phyloP scores from a whole-genome alignment of 306 rosid genomes.

The Luffa aegyptiaca region DNA sequence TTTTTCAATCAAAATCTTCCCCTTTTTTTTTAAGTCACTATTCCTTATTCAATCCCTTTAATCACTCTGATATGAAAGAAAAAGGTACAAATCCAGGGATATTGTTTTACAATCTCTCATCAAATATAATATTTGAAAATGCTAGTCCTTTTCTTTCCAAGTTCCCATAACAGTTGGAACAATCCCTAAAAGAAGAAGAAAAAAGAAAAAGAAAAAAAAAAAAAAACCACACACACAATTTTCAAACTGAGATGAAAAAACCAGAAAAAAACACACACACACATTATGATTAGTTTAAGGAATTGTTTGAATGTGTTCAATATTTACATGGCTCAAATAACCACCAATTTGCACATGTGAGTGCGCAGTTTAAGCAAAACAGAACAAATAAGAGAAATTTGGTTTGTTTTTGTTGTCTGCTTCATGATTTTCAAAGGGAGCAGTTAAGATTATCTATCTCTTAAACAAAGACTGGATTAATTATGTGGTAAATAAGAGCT shows the following conservation, averaged over 20 bases:
- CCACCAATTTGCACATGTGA: conserved; percentile 55
- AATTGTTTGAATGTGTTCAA: background rate
- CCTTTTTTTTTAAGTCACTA: conserved; percentile 28
- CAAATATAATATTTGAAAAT: conserved; percentile 7
- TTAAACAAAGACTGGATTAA: conserved; percentile 28
- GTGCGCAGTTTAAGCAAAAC: conserved; percentile 68
- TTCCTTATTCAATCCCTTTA: conserved; percentile 27
- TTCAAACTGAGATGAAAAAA: background rate
- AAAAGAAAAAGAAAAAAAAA: background rate
- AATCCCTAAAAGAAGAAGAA: conserved; percentile 4
- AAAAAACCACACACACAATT: background rate
- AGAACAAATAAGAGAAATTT: conserved; percentile 27
- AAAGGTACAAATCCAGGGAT: conserved; percentile 12
- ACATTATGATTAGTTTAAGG: background rate
- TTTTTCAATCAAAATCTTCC: conserved; percentile 16
- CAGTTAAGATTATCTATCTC: conserved; percentile 52
- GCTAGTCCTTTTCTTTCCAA: background rate
- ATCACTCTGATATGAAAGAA: conserved; percentile 20
- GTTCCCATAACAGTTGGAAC: conserved; percentile 10
- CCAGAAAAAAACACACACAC: background rate
- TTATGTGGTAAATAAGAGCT: conserved; percentile 17
- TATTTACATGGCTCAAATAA: background rate
- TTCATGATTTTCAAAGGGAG: conserved; percentile 92
- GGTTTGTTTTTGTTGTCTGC: conserved; percentile 47
- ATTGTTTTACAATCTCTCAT: conserved; percentile 10